Evolutionary conservation across 2,329 filamentous ascomycete species (phyloP), one percentile per base, ranked within the genome.

Genomic region (Colletotrichum eleusines): DNA sequence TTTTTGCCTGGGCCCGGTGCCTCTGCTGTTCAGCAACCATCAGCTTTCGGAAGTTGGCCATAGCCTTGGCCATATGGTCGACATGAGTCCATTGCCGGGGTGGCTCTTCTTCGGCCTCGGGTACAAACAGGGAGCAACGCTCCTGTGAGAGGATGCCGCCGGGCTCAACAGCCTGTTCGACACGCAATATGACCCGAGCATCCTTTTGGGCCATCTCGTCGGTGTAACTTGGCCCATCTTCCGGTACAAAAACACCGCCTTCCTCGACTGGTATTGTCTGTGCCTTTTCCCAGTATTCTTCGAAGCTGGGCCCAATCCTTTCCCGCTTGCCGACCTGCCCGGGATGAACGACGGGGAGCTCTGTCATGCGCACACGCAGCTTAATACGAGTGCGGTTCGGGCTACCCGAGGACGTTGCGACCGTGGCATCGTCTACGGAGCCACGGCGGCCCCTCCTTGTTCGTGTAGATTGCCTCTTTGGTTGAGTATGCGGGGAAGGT

Each of bases 31-130:
- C 96, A 68, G 90, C 88, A 3, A 91, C 81, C 82, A 98, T 89
- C 44, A 98, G 85, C 76, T 90, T 92, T 58, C 93, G 90, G 75
- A 98, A 95, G 75, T 95, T 92, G 16, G 91, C 78, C 69, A 92
- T 91, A 72, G 97, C 95, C 57, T 91, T 91, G 55, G 92, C 85
- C 63, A 98, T 86, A 78, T 98, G 93, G 77, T 98, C 95, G 77
- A 90, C 88, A 75, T 97, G 94, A n/a, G 92, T 90, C 85, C 94
- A 98, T 76, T 96, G 94, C 63, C 88, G 87, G 0, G 90, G 88
- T 0, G 93, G 93, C 75, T 97, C 92, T 67, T 93, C 90, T 71
- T 83, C 84, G 16, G 89, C 85, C 73, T 96, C 93, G 0, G 93
- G 92, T 23, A 90, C 86, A 75, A 93, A 96, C 31, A 91, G 82